A percentile compares a stretch with the other conserved stretches of the same genome.
These are phyloP conservation scores for Vanderwaltozyma polyspora DNA, from an alignment of 805 yeast species.

Conservation along the genomic window DNA sequence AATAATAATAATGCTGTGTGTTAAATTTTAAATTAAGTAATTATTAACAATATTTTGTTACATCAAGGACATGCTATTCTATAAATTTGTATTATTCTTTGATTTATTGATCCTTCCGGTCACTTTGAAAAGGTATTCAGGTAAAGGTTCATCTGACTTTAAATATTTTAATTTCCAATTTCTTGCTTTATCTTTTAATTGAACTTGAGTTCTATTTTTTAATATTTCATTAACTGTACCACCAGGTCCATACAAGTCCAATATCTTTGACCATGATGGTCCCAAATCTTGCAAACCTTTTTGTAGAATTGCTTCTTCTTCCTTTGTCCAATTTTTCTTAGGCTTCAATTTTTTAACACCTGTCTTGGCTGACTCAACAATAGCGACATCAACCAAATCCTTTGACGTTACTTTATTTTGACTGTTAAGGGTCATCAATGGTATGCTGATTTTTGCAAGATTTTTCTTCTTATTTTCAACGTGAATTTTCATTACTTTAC, in stretches of 20 bases:
- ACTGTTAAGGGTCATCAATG: too few relatives aligned
- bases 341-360: constrained; percentile 21
- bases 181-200: constrained; percentile 90
- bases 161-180: constrained; percentile 86
- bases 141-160: constrained; percentile 65
- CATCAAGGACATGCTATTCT: too few relatives aligned
- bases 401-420: constrained; percentile 1
- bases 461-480: background rate
- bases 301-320: constrained; percentile 76
- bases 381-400: constrained; percentile 16
- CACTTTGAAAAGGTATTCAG: constrained; percentile 67
- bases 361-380: constrained; percentile 13
- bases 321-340: constrained; percentile 57
- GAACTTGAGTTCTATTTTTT: constrained; percentile 83
- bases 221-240: constrained; percentile 75
- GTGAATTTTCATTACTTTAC: too few relatives aligned
- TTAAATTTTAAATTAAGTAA: too few relatives aligned
- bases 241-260: constrained; percentile 89
- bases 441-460: background rate
- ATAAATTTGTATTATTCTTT: constrained; percentile 19
- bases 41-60: too few relatives aligned
- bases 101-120: constrained; percentile 65
- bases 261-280: constrained; percentile 86
- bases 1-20: too few relatives aligned
- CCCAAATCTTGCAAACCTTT: constrained; percentile 74